Evolutionary conservation across 1,284 basidiomycete genomes (phyloP).

Genomic region (Chalciporus piperatoides): DNA sequence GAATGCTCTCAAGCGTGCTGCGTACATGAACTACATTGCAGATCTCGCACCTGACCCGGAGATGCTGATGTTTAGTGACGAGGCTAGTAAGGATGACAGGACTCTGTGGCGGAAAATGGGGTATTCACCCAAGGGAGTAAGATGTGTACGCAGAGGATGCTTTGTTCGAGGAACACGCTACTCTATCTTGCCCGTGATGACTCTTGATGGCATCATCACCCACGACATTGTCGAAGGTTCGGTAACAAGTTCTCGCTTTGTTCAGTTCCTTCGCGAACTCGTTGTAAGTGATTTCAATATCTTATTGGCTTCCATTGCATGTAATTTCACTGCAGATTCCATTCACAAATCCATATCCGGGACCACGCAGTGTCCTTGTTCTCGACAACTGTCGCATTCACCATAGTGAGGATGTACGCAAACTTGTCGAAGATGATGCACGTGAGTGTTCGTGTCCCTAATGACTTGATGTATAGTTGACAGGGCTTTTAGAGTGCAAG

Average conservation of each 20-base stretch:
- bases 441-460: background rate
- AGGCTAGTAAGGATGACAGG: too few species aligned
- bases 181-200: too few species aligned
- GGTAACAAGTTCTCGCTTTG: background rate
- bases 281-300: background rate
- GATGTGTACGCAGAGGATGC: too few species aligned
- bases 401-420: constrained; percentile 19
- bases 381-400: constrained; percentile 32
- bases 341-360: constrained; percentile 12
- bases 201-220: too few species aligned
- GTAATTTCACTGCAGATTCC: constrained; percentile 16
- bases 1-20: constrained; percentile 19
- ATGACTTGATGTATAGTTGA: too few species aligned
- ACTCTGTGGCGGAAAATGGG: too few species aligned
- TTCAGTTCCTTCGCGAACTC: background rate
- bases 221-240: too few species aligned
- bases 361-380: constrained; percentile 23
- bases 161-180: too few species aligned
- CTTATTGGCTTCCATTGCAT: too few species aligned
- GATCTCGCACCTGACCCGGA: constrained; percentile 4
- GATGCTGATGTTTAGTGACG: too few species aligned
- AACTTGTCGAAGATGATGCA: constrained; percentile 16
- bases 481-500: constrained; percentile 1
- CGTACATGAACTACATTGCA: constrained; percentile 25
- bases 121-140: too few species aligned